Evolutionary conservation across 306 rosid species (phyloP).

Genomic region (Malus fusca): DNA sequence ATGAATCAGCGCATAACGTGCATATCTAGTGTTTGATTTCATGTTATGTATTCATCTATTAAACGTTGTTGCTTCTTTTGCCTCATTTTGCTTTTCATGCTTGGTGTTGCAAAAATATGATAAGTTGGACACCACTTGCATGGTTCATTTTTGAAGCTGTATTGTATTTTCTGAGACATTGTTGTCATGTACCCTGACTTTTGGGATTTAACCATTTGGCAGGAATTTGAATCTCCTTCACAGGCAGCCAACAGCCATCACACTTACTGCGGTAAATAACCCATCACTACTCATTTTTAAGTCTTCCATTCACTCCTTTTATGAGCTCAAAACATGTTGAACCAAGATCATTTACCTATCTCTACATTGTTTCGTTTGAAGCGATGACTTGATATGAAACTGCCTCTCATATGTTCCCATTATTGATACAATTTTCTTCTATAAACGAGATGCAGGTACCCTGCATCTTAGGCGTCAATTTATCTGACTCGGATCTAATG

Average conservation of each 20-base stretch:
- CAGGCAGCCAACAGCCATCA: conserved; percentile 40
- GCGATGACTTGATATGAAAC: conserved; percentile 2
- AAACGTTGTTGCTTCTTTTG: too few species aligned
- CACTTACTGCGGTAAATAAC: conserved; percentile 61
- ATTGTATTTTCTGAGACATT: neutral
- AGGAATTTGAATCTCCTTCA: conserved; percentile 81
- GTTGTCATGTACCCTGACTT: neutral
- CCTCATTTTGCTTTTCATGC: neutral
- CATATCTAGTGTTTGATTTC: neutral
- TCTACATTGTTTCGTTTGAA: neutral
- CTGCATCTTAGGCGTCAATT: conserved; percentile 74
- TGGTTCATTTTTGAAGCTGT: neutral
- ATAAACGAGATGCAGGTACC: conserved; percentile 59
- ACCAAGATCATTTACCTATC: neutral
- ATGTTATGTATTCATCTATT: too few species aligned
- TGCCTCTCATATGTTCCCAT: neutral
- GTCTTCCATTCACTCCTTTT: neutral
- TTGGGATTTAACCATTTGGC: conserved; percentile 19
- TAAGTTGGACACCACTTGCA: neutral
- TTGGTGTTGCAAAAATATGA: neutral
- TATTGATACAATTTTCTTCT: conserved; percentile 6
- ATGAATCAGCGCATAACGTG: neutral
- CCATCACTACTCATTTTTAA: neutral
- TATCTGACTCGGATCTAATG: conserved; percentile 72
- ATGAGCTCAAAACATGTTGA: neutral